phyloP scores from a whole-genome alignment of 352 stramenopile species.

The Globisporangium carolinianum region DNA sequence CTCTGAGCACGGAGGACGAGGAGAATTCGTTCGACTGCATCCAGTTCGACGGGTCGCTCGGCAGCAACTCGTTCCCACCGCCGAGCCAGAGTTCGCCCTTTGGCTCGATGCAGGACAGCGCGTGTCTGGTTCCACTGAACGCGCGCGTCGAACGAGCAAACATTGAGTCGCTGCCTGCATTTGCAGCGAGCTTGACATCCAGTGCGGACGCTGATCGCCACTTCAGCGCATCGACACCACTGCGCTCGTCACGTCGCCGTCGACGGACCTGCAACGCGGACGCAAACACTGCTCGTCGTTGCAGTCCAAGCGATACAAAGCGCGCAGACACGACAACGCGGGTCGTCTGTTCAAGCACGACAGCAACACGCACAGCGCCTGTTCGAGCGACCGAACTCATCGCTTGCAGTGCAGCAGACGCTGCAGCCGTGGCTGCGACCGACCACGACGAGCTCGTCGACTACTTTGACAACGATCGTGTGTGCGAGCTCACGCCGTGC shows the following conservation, averaged over 20 bases:
- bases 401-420: constrained; percentile 2
- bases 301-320: no score
- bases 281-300: background rate
- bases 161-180: no score
- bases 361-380: no score
- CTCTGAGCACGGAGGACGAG: constrained; percentile 11
- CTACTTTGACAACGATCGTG: constrained; percentile 61
- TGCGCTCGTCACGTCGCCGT: background rate
- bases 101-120: constrained; percentile 52
- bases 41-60: constrained; percentile 24
- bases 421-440: background rate
- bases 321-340: no score
- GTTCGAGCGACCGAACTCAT: constrained; percentile 12
- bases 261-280: background rate
- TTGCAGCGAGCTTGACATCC: no score
- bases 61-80: constrained; percentile 8
- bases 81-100: constrained; percentile 33
- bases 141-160: background rate
- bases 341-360: no score
- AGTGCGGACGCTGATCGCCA: no score
- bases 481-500: constrained; percentile 59
- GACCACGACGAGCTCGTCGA: constrained; percentile 30
- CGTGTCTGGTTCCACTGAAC: constrained; percentile 33
- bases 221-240: no score
- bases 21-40: constrained; percentile 40